These are phyloP conservation scores for Puccinia coronata DNA, from an alignment of 1,284 basidiomycete species.

Conservation along the genomic window DNA sequence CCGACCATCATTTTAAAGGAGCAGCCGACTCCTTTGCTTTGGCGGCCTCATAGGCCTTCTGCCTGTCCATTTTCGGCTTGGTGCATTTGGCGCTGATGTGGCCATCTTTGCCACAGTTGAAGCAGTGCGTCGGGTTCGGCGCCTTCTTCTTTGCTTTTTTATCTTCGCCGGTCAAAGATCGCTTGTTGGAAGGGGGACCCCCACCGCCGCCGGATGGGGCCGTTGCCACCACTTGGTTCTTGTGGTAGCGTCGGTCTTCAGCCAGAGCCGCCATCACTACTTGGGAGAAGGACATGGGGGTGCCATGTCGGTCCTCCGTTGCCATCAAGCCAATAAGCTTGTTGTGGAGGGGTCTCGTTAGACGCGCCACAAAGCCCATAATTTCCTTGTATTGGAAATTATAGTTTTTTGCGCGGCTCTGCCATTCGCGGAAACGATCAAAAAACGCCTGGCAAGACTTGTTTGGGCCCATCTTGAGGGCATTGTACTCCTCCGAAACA, in stretches of 20 bases:
- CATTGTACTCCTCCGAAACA: background rate
- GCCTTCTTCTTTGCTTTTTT: background rate
- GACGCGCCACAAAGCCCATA: no score
- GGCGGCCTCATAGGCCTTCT: background rate
- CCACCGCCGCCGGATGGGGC: background rate
- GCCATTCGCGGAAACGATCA: no score
- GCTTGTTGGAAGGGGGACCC: background rate
- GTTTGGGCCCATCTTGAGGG: background rate
- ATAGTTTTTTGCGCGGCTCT: no score
- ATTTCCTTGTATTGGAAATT: no score
- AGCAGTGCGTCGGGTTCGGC: background rate
- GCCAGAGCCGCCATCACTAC: background rate
- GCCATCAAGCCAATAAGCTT: background rate
- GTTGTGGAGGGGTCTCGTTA: no score
- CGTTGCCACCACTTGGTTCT: background rate
- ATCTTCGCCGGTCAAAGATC: background rate
- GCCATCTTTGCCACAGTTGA: conserved; percentile 11
- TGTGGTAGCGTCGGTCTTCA: background rate
- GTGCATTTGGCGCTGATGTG: background rate
- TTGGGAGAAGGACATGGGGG: background rate
- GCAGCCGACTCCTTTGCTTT: background rate
- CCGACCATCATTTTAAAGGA: conserved; percentile 19
- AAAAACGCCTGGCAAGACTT: no score
- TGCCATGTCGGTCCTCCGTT: background rate
- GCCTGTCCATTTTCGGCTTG: background rate